phyloP scores from a whole-genome alignment of 225 moss, liverwort and hornwort species.

The Marchantia polymorpha region DNA sequence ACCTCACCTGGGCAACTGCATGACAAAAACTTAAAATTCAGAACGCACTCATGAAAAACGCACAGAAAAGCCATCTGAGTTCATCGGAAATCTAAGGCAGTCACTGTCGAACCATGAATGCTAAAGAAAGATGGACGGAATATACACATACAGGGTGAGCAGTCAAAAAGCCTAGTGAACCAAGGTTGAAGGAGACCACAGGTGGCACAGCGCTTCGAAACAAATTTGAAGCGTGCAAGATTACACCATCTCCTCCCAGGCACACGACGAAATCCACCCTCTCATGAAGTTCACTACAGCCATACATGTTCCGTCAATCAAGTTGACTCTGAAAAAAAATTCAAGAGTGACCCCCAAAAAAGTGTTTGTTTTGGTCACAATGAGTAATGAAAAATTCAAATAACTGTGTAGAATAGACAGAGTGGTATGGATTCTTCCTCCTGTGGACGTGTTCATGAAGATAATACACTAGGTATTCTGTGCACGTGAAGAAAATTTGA shows the following conservation, averaged over 20 bases:
- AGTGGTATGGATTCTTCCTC: too few relatives aligned
- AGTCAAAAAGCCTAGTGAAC: constrained; percentile 85
- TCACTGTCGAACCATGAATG: not conserved
- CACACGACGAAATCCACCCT: constrained; percentile 92
- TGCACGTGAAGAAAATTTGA: too few relatives aligned
- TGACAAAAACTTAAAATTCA: too few relatives aligned
- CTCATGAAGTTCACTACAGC: constrained; percentile 70
- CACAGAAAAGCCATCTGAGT: too few relatives aligned
- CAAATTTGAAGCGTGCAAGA: constrained; percentile 84
- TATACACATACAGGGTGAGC: constrained; percentile 54
- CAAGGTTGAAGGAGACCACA: constrained; percentile 92
- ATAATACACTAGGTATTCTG: too few relatives aligned
- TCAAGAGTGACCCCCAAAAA: not conserved
- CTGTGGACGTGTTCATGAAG: too few relatives aligned
- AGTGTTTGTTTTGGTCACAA: not conserved
- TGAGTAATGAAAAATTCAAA: not conserved
- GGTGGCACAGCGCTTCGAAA: constrained; percentile 90
- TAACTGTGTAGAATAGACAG: too few relatives aligned
- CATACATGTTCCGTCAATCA: not conserved
- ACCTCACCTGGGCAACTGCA: too few relatives aligned
- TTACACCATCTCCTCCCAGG: constrained; percentile 90
- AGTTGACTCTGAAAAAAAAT: not conserved
- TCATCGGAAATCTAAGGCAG: too few relatives aligned
- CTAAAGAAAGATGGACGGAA: not conserved
- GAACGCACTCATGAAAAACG: too few relatives aligned